Percentiles rank a stretch among this genome's conserved stretches.
Evolutionary conservation across 495 filamentous ascomycete species (phyloP).

Genomic region (Penicillium atrosanguineum): DNA sequence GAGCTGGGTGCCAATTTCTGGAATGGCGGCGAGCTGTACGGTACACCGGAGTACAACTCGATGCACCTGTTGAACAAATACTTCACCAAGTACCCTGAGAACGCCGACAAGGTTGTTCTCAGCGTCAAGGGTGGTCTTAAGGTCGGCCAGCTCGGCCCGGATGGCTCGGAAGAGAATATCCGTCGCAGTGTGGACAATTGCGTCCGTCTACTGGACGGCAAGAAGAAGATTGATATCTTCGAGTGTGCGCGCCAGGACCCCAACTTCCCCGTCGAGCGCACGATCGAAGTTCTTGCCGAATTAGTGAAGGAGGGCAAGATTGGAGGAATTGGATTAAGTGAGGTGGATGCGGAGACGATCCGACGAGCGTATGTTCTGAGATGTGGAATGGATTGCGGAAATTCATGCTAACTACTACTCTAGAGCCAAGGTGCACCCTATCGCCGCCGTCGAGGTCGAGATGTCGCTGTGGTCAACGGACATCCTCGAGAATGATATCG

Average conservation of each 20-base stretch:
- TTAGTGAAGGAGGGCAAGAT: slow-evolving; percentile 75
- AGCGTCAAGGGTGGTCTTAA: slow-evolving; percentile 58
- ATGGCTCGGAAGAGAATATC: slow-evolving; percentile 62
- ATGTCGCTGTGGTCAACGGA: slow-evolving; percentile 66
- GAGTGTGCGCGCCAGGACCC: slow-evolving; percentile 72
- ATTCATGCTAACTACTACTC: slow-evolving; percentile 15
- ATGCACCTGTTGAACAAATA: slow-evolving; percentile 57
- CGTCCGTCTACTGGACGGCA: slow-evolving; percentile 56
- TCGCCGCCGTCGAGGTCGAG: slow-evolving; percentile 77
- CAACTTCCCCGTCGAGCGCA: slow-evolving; percentile 57
- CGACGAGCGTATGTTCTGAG: slow-evolving; percentile 53
- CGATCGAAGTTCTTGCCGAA: slow-evolving; percentile 54
- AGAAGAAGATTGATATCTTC: slow-evolving; percentile 81
- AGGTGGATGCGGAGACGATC: slow-evolving; percentile 72
- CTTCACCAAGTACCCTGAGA: slow-evolving; percentile 58
- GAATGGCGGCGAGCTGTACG: slow-evolving; percentile 83
- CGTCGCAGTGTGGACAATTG: slow-evolving; percentile 66
- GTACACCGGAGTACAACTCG: slow-evolving; percentile 64
- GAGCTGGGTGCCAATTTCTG: slow-evolving; percentile 68
- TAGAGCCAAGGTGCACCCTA: slow-evolving; percentile 60
- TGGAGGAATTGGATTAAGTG: slow-evolving; percentile 71
- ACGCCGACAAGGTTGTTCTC: slow-evolving; percentile 57
- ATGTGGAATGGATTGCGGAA: neutral
- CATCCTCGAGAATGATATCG: slow-evolving; percentile 73
- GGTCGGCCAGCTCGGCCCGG: slow-evolving; percentile 34